A percentile compares a stretch with the other conserved stretches of the same genome.
Evolutionary conservation across 1,284 basidiomycete species (phyloP).

Genomic region (Phellopilus nigrolimitatus): DNA sequence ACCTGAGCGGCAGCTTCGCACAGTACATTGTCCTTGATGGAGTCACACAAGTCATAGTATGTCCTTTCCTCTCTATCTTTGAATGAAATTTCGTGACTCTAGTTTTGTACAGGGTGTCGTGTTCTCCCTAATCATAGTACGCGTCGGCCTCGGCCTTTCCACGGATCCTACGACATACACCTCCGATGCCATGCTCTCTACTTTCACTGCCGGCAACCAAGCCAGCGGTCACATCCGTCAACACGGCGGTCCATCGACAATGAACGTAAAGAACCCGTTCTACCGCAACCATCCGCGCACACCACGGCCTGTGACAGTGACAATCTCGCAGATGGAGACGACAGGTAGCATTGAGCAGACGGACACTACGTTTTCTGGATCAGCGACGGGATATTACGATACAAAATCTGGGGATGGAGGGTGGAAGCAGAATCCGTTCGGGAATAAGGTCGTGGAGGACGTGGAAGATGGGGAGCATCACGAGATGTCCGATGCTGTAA

Average conservation of each 20-base stretch:
- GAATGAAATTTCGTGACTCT: too few species aligned
- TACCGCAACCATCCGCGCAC: background rate
- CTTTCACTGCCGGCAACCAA: constrained; percentile 4
- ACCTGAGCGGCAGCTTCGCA: too few species aligned
- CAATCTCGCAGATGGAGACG: too few species aligned
- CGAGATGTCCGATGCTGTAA: background rate
- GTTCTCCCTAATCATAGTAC: constrained; percentile 34
- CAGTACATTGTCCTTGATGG: constrained; percentile 2
- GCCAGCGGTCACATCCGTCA: too few species aligned
- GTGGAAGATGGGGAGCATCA: background rate
- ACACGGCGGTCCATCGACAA: background rate
- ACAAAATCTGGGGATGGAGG: background rate
- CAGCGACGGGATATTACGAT: background rate
- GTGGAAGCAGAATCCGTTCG: background rate
- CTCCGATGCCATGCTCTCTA: background rate
- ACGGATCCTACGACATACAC: constrained; percentile 8
- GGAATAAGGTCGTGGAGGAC: background rate
- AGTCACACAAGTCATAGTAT: constrained; percentile 1
- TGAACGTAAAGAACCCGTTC: background rate
- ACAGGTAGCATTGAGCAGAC: background rate
- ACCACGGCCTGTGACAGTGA: background rate
- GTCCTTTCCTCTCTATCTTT: too few species aligned
- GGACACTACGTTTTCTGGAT: background rate
- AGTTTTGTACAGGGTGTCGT: too few species aligned
- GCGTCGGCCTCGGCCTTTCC: constrained; percentile 32